phyloP scores from a whole-genome alignment of 2,329 filamentous ascomycete species.

The Talaromyces pinophilus region DNA sequence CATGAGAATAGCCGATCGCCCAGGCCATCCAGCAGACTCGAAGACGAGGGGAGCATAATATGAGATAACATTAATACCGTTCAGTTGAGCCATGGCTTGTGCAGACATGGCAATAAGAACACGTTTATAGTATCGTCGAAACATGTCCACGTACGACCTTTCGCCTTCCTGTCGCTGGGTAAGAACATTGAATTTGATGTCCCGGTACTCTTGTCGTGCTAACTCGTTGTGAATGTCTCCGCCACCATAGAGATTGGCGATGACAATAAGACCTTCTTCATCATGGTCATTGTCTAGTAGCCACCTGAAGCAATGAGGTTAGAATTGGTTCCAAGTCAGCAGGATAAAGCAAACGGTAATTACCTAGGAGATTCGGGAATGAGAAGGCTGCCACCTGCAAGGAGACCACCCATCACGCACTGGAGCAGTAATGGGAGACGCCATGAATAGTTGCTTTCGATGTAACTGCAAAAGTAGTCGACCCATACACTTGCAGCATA shows the following conservation, averaged over 20 bases:
- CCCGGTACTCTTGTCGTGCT: conserved; percentile 92
- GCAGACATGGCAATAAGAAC: conserved; percentile 99
- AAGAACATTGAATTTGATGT: conserved; percentile 98
- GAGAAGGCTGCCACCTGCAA: conserved; percentile 81
- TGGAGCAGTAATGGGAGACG: conserved; percentile 87
- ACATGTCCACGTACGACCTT: conserved; percentile 90
- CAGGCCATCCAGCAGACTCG: conserved; percentile 93
- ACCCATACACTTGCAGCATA: conserved; percentile 98
- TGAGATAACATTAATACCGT: conserved; percentile 99
- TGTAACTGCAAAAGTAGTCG: conserved; percentile 94
- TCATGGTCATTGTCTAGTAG: conserved; percentile 96
- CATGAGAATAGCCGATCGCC: conserved; percentile 90
- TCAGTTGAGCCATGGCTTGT: conserved; percentile 90
- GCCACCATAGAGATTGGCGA: conserved; percentile 93
- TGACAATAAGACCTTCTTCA: conserved; percentile 96
- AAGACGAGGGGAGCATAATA: conserved; percentile 98
- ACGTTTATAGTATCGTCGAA: conserved; percentile 83
- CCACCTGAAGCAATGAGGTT: conserved; percentile 63
- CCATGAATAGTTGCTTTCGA: conserved; percentile 84
- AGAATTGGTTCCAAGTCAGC: not conserved
- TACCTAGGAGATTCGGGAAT: conserved; percentile 96
- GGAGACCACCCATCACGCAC: conserved; percentile 85
- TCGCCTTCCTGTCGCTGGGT: conserved; percentile 93
- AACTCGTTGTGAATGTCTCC: conserved; percentile 93
- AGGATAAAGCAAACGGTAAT: not conserved